Base-by-base conservation (phyloP, 441 rosid genomes). In the Omphalea diandra region DNA sequence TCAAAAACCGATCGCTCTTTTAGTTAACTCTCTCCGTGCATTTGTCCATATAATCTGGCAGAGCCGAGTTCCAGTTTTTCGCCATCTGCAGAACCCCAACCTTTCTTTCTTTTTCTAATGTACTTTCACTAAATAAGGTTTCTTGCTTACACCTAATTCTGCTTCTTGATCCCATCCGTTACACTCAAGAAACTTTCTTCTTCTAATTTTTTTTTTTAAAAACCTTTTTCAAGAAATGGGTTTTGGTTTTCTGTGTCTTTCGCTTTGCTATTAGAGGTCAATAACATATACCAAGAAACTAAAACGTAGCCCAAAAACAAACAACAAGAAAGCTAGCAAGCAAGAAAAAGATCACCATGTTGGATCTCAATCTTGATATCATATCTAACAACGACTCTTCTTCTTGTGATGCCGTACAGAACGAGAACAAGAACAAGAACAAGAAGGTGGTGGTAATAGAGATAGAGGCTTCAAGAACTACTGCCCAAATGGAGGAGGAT, bases 341-440 rank as follows among this genome's bases (percentile, higher is more conserved):
- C 53, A 20, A 17, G 20, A 67, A 20, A 8, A 49, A 53, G 7
- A 3, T 18, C 35, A 72, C 29, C 76, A 88, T 90, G 95, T 86
- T 87, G 85, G 96, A 92, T 86, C 98, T 92, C 63, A 92, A 85
- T 63, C 88, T 92, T 44, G 91, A 82, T 67, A 60, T 87, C 12
- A 55, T 81, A 56, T 79, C 87, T 18, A 64, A 71, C n/a, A n/a
- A n/a, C 11, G 81, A 77, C 31, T 78, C 29, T 8, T 52, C 83
- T 32, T 76, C 82, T 27, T 72, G 64, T 4, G 77, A 72, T 35
- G 53, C 77, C 10, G n/a, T n/a, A n/a, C 74, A 75, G 53, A 71
- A 15, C 52, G 73, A 59, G 33, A 68, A 7, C 65, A 60, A 12
- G n/a, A n/a, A n/a, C 60, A 58, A 35, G 38, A 31, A 59, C 57